Base-by-base conservation (phyloP, 805 yeast species). In the Ogataea allantospora region DNA sequence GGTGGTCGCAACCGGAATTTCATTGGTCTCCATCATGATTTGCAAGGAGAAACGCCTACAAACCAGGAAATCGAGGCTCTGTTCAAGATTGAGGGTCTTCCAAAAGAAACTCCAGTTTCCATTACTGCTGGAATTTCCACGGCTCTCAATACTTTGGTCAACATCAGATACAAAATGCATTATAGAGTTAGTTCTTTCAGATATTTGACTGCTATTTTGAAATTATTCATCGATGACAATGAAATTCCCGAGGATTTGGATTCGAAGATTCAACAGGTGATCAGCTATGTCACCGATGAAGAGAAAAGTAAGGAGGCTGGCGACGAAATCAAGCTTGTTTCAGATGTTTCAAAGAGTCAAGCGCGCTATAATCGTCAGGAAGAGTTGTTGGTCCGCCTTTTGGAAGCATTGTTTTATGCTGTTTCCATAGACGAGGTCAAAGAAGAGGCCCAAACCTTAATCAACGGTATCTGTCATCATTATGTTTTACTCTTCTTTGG, bases 1-100 rank as follows among this genome's bases (percentile, higher is more conserved):
- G 99, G 99, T 25, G 99, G 99, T 2, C 76, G 99, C 55, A 93
- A 93, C 53, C 80, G 96, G 50, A 80, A 83, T 35, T 87, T 88
- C 56, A 71, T 93, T 51, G 78, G 78, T 40, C 83, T 95, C 2
- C 88, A 89, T 26, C 66, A 75, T 28, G 82, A 84, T 40, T 66
- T 93, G 48, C 67, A 70, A 31, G 63, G 77, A 1, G 73, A 72
- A 42, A 67, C 75, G 1, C 57, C 60, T 9, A 67, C 68, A 14
- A 81, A 82, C 40, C 87, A 83, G 50, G 85, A 85, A 44, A 67
- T 86, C 7, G 68, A 77, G 12, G 88, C 91, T 0, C 58, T 77
- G 35, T 77, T 91, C 57, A 70, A 70, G 30, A 75, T 91, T 26
- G 80, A 85, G 46, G 95, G 95, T 1, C 59, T 88, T 32, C 56